These are phyloP conservation scores for Annona squamosa DNA, from an alignment of 164 flowering plant genomes.

Conservation along the genomic window DNA sequence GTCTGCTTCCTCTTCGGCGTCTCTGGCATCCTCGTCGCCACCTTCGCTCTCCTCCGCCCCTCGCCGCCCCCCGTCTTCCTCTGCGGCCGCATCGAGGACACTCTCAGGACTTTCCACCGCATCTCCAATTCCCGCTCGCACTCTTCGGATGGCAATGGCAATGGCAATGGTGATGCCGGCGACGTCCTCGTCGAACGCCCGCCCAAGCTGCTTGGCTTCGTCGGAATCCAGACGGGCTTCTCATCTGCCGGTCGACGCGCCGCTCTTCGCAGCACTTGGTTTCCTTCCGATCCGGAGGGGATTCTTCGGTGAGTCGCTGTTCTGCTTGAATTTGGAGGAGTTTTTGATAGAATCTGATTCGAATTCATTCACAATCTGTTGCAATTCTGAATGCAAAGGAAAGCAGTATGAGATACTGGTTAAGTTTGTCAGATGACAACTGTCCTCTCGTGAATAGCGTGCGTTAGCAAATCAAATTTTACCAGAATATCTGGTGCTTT, in stretches of 20 bases:
- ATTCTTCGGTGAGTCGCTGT: conserved; percentile 30
- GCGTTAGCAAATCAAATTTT: too few species aligned
- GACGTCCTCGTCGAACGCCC: conserved; percentile 22
- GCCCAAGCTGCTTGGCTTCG: conserved; percentile 47
- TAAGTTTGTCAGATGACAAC: too few species aligned
- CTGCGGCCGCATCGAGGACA: conserved; percentile 39
- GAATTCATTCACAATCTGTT: neutral
- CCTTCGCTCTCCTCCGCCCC: conserved; percentile 23
- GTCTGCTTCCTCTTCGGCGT: conserved; percentile 33
- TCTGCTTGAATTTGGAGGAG: too few species aligned
- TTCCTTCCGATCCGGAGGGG: conserved; percentile 43
- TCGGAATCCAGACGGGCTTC: conserved; percentile 56
- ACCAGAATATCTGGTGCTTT: too few species aligned
- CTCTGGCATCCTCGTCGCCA: conserved; percentile 32
- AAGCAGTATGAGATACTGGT: too few species aligned
- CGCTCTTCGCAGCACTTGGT: conserved; percentile 47
- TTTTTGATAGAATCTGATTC: neutral
- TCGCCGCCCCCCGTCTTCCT: conserved; percentile 29
- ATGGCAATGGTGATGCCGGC: neutral
- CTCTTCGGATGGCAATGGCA: conserved; percentile 7
- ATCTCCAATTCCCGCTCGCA: conserved; percentile 12
- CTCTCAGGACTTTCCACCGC: conserved; percentile 26
- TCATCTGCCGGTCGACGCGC: conserved; percentile 32
- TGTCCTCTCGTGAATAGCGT: too few species aligned
- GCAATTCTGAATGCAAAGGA: too few species aligned